Percentiles rank a stretch among this genome's conserved stretches.
These are phyloP conservation scores for Orbilia oligospora DNA, from an alignment of 2,329 filamentous ascomycete species.

Conservation along the genomic window DNA sequence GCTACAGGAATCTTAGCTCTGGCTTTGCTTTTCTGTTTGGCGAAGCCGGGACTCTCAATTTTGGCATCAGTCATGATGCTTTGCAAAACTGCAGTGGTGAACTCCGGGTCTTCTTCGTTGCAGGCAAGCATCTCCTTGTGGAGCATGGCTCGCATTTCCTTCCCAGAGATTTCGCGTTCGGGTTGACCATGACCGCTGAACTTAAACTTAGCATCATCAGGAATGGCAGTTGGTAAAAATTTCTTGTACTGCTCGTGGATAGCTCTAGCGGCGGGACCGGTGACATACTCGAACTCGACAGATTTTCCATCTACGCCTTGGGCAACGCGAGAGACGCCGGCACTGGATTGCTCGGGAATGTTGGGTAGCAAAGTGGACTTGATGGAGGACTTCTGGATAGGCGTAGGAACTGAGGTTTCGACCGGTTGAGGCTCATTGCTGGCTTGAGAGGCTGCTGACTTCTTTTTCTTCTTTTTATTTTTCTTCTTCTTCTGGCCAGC, in stretches of 20 bases:
- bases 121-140: not conserved
- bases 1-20: no score
- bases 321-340: not conserved
- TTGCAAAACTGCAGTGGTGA: not conserved
- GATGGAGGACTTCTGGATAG: not conserved
- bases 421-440: not conserved
- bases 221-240: not conserved
- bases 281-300: not conserved
- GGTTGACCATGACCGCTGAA: not conserved
- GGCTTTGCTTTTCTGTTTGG: not conserved
- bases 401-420: not conserved
- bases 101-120: not conserved
- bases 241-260: not conserved
- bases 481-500: slow-evolving; percentile 26
- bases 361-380: not conserved
- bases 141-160: not conserved
- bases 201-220: not conserved
- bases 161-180: not conserved
- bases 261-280: not conserved
- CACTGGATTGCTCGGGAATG: not conserved
- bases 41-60: not conserved
- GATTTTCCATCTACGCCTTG: not conserved
- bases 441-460: not conserved
- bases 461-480: slow-evolving; percentile 39
- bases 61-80: not conserved